A percentile compares a stretch with the other conserved stretches of the same genome.
phyloP scores from a whole-genome alignment of 768 basidiomycete genomes.

The Panus rudis region DNA sequence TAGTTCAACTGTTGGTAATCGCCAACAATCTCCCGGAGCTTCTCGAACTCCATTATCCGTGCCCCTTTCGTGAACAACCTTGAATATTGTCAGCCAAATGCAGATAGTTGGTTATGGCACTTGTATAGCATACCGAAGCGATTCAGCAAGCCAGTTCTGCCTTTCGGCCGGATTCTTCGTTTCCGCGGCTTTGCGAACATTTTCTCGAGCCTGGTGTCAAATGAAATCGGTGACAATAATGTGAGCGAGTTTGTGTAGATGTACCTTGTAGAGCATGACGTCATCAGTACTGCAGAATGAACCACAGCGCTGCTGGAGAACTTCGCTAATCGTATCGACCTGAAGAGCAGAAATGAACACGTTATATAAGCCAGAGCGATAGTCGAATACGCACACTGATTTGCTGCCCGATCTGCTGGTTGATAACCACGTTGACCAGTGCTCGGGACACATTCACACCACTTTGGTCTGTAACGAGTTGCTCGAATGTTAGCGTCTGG shows the following conservation, averaged over 20 bases:
- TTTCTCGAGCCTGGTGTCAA: constrained; percentile 74
- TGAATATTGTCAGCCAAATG: constrained; percentile 1
- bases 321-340: constrained; percentile 96
- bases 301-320: constrained; percentile 89
- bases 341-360: constrained; percentile 21
- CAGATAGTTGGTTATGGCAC: not conserved
- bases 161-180: constrained; percentile 67
- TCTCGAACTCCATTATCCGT: constrained; percentile 74
- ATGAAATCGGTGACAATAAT: not conserved
- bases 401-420: constrained; percentile 96
- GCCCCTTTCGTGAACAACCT: constrained; percentile 89
- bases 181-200: constrained; percentile 83
- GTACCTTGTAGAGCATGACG: constrained; percentile 93
- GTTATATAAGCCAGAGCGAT: not conserved
- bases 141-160: constrained; percentile 77
- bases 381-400: constrained; percentile 62
- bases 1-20: constrained; percentile 85
- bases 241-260: constrained; percentile 4
- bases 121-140: constrained; percentile 56
- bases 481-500: constrained; percentile 71
- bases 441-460: constrained; percentile 86
- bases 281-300: constrained; percentile 98
- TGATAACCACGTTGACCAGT: constrained; percentile 91
- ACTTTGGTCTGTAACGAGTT: constrained; percentile 75
- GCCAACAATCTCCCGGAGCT: constrained; percentile 78